phyloP scores from a whole-genome alignment of 2,329 filamentous ascomycete species.

The Chaetoscypha palmicola region DNA sequence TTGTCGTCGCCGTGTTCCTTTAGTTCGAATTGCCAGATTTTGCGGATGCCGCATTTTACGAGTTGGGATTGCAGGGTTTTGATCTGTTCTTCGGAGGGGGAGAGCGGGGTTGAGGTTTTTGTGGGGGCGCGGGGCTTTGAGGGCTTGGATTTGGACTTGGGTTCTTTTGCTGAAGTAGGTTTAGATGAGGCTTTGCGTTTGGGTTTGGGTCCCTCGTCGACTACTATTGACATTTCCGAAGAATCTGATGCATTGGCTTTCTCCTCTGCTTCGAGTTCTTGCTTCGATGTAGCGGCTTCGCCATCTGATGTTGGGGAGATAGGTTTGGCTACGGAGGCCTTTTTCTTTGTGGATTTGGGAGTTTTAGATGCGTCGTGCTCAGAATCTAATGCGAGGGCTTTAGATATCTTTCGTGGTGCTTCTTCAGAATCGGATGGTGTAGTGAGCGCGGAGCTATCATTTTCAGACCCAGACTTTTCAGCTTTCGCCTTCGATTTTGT shows the following conservation, averaged over 20 bases:
- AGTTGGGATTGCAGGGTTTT: conserved; percentile 84
- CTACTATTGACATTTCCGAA: conserved; percentile 64
- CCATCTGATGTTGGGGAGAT: conserved; percentile 7
- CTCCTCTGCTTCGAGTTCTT: conserved; percentile 5
- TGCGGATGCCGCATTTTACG: conserved; percentile 83
- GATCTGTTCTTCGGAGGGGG: conserved; percentile 69
- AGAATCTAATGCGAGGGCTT: too few relatives aligned
- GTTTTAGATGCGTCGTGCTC: background rate
- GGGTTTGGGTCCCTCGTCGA: conserved; percentile 64
- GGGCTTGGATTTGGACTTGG: conserved; percentile 17
- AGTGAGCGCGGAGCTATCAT: conserved; percentile 2
- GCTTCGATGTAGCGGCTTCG: conserved; percentile 8
- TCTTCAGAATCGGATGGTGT: conserved; percentile 5
- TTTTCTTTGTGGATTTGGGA: conserved; percentile 1
- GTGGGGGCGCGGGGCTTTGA: conserved; percentile 31
- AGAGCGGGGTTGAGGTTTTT: conserved; percentile 32
- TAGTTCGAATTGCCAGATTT: conserved; percentile 83
- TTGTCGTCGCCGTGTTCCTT: conserved; percentile 63
- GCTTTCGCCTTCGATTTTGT: conserved; percentile 6
- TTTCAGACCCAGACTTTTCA: conserved; percentile 1
- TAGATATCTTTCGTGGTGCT: background rate
- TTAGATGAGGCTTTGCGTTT: conserved; percentile 40
- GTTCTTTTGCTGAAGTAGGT: conserved; percentile 26
- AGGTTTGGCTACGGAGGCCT: background rate
- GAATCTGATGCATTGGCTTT: conserved; percentile 39